Evolutionary conservation across 805 yeast genomes (phyloP).

Genomic region (Citeromyces matritensis): DNA sequence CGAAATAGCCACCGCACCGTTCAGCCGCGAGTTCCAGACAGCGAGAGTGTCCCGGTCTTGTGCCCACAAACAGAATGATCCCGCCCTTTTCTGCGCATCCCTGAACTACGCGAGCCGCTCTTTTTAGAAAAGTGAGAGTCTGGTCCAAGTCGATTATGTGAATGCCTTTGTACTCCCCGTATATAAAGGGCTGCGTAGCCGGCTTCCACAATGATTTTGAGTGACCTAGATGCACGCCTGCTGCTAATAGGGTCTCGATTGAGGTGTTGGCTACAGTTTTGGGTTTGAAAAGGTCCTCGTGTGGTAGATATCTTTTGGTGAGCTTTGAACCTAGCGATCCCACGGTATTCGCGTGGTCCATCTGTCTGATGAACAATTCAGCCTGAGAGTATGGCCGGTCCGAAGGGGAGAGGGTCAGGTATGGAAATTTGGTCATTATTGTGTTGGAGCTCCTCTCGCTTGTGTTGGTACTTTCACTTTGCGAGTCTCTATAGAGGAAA

Average conservation of each 20-base stretch:
- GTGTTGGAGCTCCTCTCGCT: not conserved
- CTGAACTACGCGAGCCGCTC: constrained; percentile 76
- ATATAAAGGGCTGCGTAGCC: constrained; percentile 71
- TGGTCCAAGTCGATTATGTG: constrained; percentile 84
- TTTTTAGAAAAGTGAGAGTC: constrained; percentile 58
- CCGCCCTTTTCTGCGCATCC: constrained; percentile 82
- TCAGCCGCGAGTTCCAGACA: constrained; percentile 69
- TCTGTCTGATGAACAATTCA: constrained; percentile 64
- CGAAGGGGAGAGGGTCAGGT: constrained; percentile 42
- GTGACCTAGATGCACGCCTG: constrained; percentile 94
- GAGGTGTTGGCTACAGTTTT: constrained; percentile 40
- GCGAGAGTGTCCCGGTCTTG: constrained; percentile 61
- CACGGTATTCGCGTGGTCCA: constrained; percentile 38
- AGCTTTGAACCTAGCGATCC: constrained; percentile 53
- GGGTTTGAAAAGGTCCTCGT: constrained; percentile 49
- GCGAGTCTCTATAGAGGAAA: not conserved
- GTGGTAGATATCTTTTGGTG: constrained; percentile 54
- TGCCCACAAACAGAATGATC: constrained; percentile 64
- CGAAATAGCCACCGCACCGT: constrained; percentile 67
- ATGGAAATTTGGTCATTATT: constrained; percentile 31
- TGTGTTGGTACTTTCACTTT: not conserved
- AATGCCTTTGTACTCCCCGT: constrained; percentile 82
- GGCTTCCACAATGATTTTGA: constrained; percentile 68
- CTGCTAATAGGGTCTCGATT: constrained; percentile 62
- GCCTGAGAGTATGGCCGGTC: constrained; percentile 59